phyloP scores from a whole-genome alignment of 2,329 filamentous ascomycete species.

The Fusarium agapanthi region DNA sequence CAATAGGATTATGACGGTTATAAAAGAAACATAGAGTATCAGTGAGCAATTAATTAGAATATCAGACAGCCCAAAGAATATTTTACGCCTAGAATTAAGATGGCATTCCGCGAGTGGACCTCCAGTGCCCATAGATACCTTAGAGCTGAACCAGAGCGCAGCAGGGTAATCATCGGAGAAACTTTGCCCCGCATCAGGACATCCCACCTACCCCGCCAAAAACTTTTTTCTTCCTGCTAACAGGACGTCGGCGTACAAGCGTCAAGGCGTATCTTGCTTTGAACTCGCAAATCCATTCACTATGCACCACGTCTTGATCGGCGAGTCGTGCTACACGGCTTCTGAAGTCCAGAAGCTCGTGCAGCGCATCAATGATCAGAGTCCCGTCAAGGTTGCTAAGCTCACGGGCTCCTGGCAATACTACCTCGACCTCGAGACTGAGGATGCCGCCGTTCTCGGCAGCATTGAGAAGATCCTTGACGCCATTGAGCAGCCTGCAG shows the following conservation, averaged over 20 bases:
- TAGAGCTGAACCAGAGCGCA: not conserved
- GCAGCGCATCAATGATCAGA: conserved; percentile 55
- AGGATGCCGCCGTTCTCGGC: conserved; percentile 49
- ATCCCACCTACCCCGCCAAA: conserved; percentile 36
- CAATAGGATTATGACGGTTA: not conserved
- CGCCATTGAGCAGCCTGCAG: conserved; percentile 46
- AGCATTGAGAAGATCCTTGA: conserved; percentile 58
- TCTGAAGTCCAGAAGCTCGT: conserved; percentile 56
- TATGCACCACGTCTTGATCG: conserved; percentile 52
- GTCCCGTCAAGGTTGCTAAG: conserved; percentile 55
- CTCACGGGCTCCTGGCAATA: conserved; percentile 69
- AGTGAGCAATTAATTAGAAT: too few relatives aligned
- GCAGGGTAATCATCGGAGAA: conserved; percentile 18
- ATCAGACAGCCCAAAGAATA: not conserved
- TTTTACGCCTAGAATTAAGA: not conserved
- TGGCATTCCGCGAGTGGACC: too few relatives aligned
- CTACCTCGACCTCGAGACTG: conserved; percentile 68
- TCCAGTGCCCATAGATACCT: not conserved
- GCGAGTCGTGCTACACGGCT: conserved; percentile 60
- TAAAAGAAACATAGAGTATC: not conserved
- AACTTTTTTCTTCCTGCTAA: conserved; percentile 33
- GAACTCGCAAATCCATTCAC: conserved; percentile 37
- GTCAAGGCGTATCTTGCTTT: conserved; percentile 41
- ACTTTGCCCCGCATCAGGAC: conserved; percentile 26
- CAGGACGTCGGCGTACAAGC: conserved; percentile 27